Base-by-base conservation (phyloP, 371 early-diverging fungal species). In the Circinella minor region DNA sequence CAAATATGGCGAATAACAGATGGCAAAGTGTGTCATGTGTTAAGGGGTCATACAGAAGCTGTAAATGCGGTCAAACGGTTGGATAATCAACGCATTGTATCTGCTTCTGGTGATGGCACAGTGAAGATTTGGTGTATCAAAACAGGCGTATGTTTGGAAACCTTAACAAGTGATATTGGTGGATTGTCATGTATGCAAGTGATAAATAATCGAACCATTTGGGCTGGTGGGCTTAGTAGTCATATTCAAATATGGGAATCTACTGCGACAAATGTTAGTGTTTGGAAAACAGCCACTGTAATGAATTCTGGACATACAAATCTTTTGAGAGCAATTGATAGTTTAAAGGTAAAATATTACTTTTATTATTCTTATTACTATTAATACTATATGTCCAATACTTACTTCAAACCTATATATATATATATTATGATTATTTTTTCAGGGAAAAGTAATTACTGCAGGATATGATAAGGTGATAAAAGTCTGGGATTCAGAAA, bases 111-210 rank as follows among this genome's bases (percentile, higher is more conserved):
- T 10, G 98, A 97, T 72, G 88, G 91, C 1, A 74, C 88, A 60
- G 83, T 98, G 71, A 93, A 93, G 72, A 71, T 96, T 64, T 97
- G 98, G 98, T 89, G 94, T 78, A 69, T 91, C 17, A 75, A 81
- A 38, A 90, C 93, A 4, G 92, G 92, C 10, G 72, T 78, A 38
- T 86, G 88, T 61, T 67, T 91, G 6, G 85, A 87, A 4, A 89
- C 89, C 39, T 87, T 92, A 71, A 71, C 77, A 14, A 43, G 59
- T 48, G 91, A 94, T 63, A 76, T 81, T 36, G 87, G 95, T n/a
- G 98, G 98, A 0, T 77, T 99, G 6, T 95, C 98, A 0, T 96
- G 95, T 69, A 91, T 96, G 61, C 96, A 95, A 72, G 97, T 89
- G 73, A 91, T 93, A 71, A 94, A 95, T 48, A 87, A 86, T 55